These are phyloP conservation scores for Hymenoscyphus fructigenus DNA, from an alignment of 2,329 filamentous ascomycete species.

Conservation along the genomic window DNA sequence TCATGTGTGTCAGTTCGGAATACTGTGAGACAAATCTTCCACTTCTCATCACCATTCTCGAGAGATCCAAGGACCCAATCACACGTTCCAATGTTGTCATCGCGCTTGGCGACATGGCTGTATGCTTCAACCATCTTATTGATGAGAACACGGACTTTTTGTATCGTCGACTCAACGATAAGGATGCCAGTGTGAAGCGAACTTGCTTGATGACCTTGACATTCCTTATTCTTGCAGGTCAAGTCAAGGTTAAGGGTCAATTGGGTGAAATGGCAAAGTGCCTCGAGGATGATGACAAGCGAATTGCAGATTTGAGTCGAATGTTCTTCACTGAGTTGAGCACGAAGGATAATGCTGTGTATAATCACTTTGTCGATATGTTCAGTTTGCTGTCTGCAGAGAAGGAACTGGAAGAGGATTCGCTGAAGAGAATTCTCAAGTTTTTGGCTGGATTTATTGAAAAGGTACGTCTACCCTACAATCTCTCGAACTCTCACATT, in stretches of 20 bases:
- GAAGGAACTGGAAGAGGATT: constrained; percentile 76
- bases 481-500: not conserved
- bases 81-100: constrained; percentile 96
- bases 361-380: constrained; percentile 99
- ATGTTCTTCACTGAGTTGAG: constrained; percentile 99
- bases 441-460: constrained; percentile 96
- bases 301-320: constrained; percentile 86
- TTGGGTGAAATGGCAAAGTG: constrained; percentile 99
- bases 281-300: constrained; percentile 91
- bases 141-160: constrained; percentile 99
- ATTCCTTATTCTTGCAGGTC: constrained; percentile 92
- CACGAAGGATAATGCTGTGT: constrained; percentile 97
- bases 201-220: constrained; percentile 98
- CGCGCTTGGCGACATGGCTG: constrained; percentile 96
- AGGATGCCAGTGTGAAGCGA: constrained; percentile 86
- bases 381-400: constrained; percentile 90
- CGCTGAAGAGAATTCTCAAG: constrained; percentile 81
- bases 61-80: constrained; percentile 87
- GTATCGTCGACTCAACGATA: constrained; percentile 88
- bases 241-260: constrained; percentile 99
- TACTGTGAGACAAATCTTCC: constrained; percentile 94
- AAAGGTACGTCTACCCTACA: constrained; percentile 62
- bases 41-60: constrained; percentile 95
- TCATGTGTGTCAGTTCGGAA: constrained; percentile 97
- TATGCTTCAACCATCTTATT: constrained; percentile 98